Conservation (phyloP, 331 rosid genomes). For the Malus hybrid region DNA sequence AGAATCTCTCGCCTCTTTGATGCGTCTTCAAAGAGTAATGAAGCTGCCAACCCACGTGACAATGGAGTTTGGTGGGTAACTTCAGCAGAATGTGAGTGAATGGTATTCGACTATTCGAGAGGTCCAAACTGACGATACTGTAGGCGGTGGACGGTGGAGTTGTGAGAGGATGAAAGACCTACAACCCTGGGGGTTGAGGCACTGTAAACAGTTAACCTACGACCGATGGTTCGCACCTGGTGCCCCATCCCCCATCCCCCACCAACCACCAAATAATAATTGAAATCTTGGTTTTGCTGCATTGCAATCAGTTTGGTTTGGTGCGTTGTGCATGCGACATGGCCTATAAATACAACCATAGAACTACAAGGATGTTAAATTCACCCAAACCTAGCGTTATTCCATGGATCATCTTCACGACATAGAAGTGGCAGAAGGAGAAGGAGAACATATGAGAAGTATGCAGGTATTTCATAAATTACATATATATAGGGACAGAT, state of each 20-base stretch:
- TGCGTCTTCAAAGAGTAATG: neutral
- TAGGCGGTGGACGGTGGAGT: too few species aligned
- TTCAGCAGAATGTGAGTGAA: neutral
- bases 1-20: too few species aligned
- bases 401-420: neutral
- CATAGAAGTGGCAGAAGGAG: neutral
- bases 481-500: too few species aligned
- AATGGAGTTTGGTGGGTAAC: neutral
- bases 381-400: neutral
- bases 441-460: too few species aligned
- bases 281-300: neutral
- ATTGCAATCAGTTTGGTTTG: neutral
- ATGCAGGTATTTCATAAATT: too few species aligned
- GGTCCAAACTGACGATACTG: too few species aligned
- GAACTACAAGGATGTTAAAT: too few species aligned
- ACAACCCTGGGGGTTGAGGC: conserved; percentile 9
- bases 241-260: neutral
- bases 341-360: neutral
- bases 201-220: neutral
- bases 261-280: neutral
- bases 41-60: neutral
- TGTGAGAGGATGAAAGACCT: too few species aligned
- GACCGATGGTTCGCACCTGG: conserved; percentile 15
- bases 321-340: neutral
- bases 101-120: neutral